These are phyloP conservation scores for Malus fusca DNA, from an alignment of 306 rosid species.

Conservation along the genomic window DNA sequence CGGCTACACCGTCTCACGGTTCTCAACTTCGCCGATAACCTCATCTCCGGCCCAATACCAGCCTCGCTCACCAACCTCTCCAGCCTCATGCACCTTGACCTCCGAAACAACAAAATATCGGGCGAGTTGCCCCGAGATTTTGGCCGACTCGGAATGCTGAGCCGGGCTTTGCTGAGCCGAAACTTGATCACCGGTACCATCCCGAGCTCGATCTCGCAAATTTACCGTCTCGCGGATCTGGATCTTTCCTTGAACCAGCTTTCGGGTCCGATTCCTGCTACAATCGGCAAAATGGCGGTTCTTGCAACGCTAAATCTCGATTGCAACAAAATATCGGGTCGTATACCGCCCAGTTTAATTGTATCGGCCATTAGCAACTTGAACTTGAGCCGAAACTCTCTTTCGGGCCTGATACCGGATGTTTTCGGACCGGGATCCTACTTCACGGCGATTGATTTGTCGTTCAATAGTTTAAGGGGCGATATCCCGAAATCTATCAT, in stretches of 20 bases:
- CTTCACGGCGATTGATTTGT: conserved; percentile 66
- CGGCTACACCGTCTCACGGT: conserved; percentile 57
- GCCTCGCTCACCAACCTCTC: conserved; percentile 39
- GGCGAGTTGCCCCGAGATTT: conserved; percentile 49
- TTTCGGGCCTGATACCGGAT: conserved; percentile 54
- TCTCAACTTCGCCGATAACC: conserved; percentile 74
- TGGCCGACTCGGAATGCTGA: conserved; percentile 54
- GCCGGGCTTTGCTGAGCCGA: conserved; percentile 76
- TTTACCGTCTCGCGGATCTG: conserved; percentile 81
- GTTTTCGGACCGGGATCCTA: conserved; percentile 57
- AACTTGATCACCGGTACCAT: conserved; percentile 57
- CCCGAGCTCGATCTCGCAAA: conserved; percentile 42
- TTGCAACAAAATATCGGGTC: conserved; percentile 46
- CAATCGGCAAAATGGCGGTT: conserved; percentile 76
- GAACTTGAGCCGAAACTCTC: conserved; percentile 54
- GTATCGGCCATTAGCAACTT: conserved; percentile 56
- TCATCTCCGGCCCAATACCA: conserved; percentile 59
- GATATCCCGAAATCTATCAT: conserved; percentile 51
- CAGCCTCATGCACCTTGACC: conserved; percentile 70
- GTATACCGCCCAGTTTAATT: conserved; percentile 46
- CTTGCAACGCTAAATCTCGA: conserved; percentile 63
- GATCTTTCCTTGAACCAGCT: conserved; percentile 68
- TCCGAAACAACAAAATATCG: conserved; percentile 63
- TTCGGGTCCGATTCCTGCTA: conserved; percentile 52
- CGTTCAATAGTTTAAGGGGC: conserved; percentile 55